These are phyloP conservation scores for Hondaea fermentalgiana DNA, from an alignment of 108 stramenopile species.

Conservation along the genomic window DNA sequence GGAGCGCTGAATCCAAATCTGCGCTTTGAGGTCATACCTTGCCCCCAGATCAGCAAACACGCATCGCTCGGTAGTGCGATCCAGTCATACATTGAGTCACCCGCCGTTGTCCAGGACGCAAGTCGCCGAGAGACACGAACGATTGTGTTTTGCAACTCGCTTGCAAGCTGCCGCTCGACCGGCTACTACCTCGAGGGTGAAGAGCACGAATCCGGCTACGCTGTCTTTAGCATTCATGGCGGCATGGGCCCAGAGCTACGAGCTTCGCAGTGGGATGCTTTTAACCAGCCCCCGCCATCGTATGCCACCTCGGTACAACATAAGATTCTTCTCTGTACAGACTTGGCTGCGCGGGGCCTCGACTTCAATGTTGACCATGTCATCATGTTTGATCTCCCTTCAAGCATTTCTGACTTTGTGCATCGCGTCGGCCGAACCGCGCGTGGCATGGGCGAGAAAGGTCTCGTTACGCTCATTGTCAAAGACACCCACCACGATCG, in stretches of 20 bases:
- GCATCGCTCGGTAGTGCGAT: background rate
- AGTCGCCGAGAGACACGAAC: background rate
- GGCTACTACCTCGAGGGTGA: background rate
- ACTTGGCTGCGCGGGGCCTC: background rate
- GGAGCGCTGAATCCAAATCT: background rate
- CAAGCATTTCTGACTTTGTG: background rate
- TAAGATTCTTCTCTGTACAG: background rate
- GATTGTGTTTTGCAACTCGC: background rate
- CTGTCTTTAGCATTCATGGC: background rate
- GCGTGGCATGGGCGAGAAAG: background rate
- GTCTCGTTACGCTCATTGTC: background rate
- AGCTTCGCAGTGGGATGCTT: background rate
- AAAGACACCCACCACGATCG: background rate
- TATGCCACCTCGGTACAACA: background rate
- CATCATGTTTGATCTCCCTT: slow-evolving; percentile 6
- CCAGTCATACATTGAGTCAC: background rate
- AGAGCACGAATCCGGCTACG: background rate
- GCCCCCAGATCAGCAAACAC: background rate
- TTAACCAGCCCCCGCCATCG: background rate
- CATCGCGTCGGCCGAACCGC: background rate
- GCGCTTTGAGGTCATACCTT: background rate
- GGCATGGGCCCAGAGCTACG: background rate
- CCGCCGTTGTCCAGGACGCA: background rate
- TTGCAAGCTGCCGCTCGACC: background rate
- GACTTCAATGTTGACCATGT: slow-evolving; percentile 14